Percentiles rank a stretch among this genome's conserved stretches.
phyloP scores from a whole-genome alignment of 2,329 filamentous ascomycete genomes.

The Metarhizium rileyi region DNA sequence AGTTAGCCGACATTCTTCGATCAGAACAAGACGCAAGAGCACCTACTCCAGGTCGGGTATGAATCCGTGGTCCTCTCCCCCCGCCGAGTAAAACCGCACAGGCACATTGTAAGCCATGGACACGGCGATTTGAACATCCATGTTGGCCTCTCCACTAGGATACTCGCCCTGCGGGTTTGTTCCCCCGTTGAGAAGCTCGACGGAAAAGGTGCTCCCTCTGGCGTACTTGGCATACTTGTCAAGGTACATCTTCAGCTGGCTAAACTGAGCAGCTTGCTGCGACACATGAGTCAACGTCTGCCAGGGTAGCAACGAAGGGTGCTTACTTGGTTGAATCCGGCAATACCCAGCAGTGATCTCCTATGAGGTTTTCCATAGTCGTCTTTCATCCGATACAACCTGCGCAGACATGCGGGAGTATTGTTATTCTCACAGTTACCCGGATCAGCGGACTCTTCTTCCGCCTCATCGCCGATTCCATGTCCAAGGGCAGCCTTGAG shows the following conservation, averaged over 20 bases:
- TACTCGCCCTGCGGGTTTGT: constrained; percentile 33
- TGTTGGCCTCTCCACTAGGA: constrained; percentile 25
- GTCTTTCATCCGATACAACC: constrained; percentile 32
- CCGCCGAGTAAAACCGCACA: constrained; percentile 22
- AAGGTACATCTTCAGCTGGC: constrained; percentile 48
- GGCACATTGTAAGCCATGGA: constrained; percentile 24
- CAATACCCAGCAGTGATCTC: constrained; percentile 55
- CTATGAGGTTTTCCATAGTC: constrained; percentile 46
- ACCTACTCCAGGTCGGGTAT: constrained; percentile 26
- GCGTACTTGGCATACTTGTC: constrained; percentile 40
- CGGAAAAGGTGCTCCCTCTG: constrained; percentile 44
- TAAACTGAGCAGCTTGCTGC: constrained; percentile 40
- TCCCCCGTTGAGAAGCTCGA: constrained; percentile 47
- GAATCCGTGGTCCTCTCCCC: constrained; percentile 21
- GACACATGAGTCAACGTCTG: neutral
- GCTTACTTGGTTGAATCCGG: constrained; percentile 31
- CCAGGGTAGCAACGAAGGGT: neutral
- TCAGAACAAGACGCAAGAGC: neutral
- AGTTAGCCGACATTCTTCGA: too few species aligned
- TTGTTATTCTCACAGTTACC: constrained; percentile 26
- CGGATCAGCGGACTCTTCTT: constrained; percentile 7
- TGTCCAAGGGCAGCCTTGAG: neutral
- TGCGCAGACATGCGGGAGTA: constrained; percentile 34
- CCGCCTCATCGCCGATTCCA: neutral
- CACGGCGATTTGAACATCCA: constrained; percentile 27